Conservation (phyloP, 345 rosid species). For the Orychophragmus violaceus region DNA sequence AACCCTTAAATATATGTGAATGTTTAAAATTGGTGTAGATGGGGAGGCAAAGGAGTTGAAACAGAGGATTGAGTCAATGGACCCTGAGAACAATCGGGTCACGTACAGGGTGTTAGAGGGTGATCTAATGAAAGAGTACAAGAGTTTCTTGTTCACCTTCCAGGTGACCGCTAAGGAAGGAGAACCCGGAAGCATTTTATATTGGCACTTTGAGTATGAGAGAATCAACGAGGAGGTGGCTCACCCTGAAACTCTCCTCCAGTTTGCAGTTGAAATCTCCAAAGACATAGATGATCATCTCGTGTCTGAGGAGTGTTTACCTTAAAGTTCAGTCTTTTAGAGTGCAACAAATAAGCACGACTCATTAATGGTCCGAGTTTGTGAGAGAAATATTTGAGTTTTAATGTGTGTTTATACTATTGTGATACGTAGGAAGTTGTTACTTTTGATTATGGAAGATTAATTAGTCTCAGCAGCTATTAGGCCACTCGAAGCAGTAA, state of each 20-base stretch:
- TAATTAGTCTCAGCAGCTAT: no score
- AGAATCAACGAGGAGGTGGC: conserved; percentile 25
- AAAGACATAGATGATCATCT: conserved; percentile 26
- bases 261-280: conserved; percentile 3
- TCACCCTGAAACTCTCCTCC: conserved; percentile 20
- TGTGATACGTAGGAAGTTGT: no score
- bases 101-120: conserved; percentile 10
- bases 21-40: conserved; percentile 1
- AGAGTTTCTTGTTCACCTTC: background rate
- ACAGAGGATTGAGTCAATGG: background rate
- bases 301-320: background rate
- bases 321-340: no score
- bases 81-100: conserved; percentile 1
- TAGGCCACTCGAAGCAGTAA: no score
- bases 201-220: conserved; percentile 31
- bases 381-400: no score
- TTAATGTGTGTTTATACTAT: no score
- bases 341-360: no score
- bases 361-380: no score
- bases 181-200: conserved; percentile 7
- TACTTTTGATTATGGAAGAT: no score
- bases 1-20: background rate
- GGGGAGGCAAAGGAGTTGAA: conserved; percentile 8
- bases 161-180: conserved; percentile 11
- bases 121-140: conserved; percentile 17